Evolutionary conservation across 495 filamentous ascomycete species (phyloP), one percentile per base, ranked within the genome.

Genomic region (Poronia punctata): DNA sequence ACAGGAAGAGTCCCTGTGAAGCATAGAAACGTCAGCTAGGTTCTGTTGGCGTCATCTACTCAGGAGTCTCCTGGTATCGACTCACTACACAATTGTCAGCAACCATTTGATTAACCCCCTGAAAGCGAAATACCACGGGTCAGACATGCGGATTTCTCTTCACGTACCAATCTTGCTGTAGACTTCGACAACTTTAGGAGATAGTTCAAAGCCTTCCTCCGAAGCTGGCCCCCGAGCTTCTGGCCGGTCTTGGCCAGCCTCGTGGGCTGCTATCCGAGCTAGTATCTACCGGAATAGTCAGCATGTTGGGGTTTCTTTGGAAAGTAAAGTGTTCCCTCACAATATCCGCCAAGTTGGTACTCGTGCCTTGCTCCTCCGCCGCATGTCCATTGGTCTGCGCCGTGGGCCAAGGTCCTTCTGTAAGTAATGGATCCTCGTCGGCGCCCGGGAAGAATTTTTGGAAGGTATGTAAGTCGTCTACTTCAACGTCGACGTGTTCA

Each of bases 121-220:
- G 11, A 33, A 14, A 35, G 29, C 8, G 22, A 23, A 4, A 35
- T 4, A 26, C 4, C 5, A 26, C 6, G 10, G 20, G 3, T 8
- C 16, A 30, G 12, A 4, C 18, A 17, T 23, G 10, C 4, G 2
- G 24, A 15, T 12, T 29, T 4, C n/a, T n/a, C n/a, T 12, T 12
- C 9, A 35, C 41, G 19, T 12, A 40, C 46, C 43, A 8, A 72
- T 86, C 84, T 95, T 93, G 41, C 83, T 79, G 54, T 88, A 97
- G 25, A 94, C 90, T 65, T 97, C 90, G 7, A 95, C 73, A 7
- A 94, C 85, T 61, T 95, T 97, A 3, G 84, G 82, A 2, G 87
- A 87, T 40, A 99, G 70, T 57, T 89, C 79, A 30, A 84, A 79
- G n/a, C 85, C 83, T 50, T 89, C 86, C 32, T 90, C 83, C 54